Percentiles rank a stretch among this genome's conserved stretches.
Conservation (phyloP, 148 eudicot species). For the Vaccinium vitisidaea region DNA sequence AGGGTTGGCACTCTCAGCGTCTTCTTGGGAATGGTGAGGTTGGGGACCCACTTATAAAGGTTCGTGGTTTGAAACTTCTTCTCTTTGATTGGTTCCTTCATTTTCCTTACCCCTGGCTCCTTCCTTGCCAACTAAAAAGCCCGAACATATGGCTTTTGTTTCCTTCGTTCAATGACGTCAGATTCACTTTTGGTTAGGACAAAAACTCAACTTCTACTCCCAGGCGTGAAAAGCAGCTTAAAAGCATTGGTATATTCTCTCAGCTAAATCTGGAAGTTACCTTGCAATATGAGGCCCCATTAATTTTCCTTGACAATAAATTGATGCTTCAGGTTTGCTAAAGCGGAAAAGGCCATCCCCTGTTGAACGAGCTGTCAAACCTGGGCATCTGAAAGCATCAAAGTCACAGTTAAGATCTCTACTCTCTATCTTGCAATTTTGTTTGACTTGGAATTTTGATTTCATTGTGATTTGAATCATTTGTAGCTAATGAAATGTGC, state of each 20-base stretch:
- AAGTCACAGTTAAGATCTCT: slow-evolving; percentile 56
- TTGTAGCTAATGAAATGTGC: not conserved
- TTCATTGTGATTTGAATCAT: not conserved
- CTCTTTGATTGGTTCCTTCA: not conserved
- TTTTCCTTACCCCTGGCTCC: not conserved
- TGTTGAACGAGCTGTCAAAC: slow-evolving; percentile 52
- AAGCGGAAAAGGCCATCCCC: slow-evolving; percentile 73
- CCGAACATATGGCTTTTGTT: not conserved
- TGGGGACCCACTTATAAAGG: slow-evolving; percentile 67
- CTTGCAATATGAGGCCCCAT: not conserved
- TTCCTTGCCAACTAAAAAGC: not conserved
- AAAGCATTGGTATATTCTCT: slow-evolving; percentile 59
- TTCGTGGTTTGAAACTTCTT: slow-evolving; percentile 22
- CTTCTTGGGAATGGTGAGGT: slow-evolving; percentile 85
- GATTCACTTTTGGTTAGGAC: slow-evolving; percentile 46
- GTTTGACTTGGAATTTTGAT: not conserved
- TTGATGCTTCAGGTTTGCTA: slow-evolving; percentile 48
- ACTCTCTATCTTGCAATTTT: not conserved
- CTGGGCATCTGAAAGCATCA: slow-evolving; percentile 46
- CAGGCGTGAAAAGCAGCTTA: slow-evolving; percentile 76
- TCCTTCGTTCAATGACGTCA: not conserved
- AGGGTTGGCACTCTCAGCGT: slow-evolving; percentile 81
- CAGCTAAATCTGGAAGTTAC: not conserved
- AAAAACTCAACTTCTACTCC: slow-evolving; percentile 49
- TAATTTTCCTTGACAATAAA: not conserved